These are phyloP conservation scores for Penicillium bovifimosum DNA, from an alignment of 495 filamentous ascomycete species.

Conservation along the genomic window DNA sequence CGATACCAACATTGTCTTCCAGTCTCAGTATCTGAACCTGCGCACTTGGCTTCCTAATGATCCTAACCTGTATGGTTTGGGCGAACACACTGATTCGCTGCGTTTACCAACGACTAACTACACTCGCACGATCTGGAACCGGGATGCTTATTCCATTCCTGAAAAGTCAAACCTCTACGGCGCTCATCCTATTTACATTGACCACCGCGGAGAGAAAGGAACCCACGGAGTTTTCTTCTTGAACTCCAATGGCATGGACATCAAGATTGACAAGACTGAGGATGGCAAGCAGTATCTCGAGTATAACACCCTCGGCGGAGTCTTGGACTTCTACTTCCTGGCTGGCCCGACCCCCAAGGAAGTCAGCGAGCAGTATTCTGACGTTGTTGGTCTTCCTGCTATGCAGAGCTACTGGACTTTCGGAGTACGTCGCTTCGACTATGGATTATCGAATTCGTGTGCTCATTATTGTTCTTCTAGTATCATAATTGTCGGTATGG, in stretches of 20 bases:
- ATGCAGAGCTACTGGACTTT: constrained; percentile 88
- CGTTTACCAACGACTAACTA: constrained; percentile 68
- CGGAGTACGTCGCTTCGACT: constrained; percentile 39
- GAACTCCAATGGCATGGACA: constrained; percentile 83
- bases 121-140: constrained; percentile 73
- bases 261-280: constrained; percentile 66
- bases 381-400: constrained; percentile 59
- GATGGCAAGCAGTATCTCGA: constrained; percentile 67
- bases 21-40: constrained; percentile 70
- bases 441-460: neutral
- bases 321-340: constrained; percentile 82
- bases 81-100: constrained; percentile 72
- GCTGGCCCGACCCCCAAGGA: constrained; percentile 66
- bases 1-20: constrained; percentile 64
- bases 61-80: constrained; percentile 73
- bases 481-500: constrained; percentile 83
- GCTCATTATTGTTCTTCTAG: constrained; percentile 14
- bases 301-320: constrained; percentile 77
- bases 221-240: constrained; percentile 81
- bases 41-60: constrained; percentile 61
- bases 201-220: constrained; percentile 59
- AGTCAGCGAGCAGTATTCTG: constrained; percentile 68
- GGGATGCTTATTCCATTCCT: constrained; percentile 64
- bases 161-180: constrained; percentile 75
- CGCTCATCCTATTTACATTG: constrained; percentile 79